These are phyloP conservation scores for Grigorovia humatica DNA, from an alignment of 805 yeast genomes.

Conservation along the genomic window DNA sequence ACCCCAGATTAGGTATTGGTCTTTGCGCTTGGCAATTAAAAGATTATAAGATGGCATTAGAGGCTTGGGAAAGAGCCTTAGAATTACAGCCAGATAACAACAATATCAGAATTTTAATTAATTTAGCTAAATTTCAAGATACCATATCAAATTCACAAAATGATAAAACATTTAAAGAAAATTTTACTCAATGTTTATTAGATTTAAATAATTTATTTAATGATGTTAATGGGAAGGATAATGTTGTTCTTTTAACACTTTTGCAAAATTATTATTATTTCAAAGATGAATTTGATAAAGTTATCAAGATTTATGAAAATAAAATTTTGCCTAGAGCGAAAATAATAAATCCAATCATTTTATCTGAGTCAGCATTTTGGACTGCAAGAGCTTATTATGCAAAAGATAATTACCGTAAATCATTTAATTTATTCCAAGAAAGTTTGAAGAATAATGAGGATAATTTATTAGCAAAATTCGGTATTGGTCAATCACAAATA, in stretches of 20 bases:
- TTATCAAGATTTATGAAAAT: slow-evolving; percentile 47
- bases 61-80: slow-evolving; percentile 74
- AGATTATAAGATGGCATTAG: slow-evolving; percentile 63
- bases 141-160: slow-evolving; percentile 40
- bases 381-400: slow-evolving; percentile 67
- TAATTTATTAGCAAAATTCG: slow-evolving; percentile 63
- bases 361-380: slow-evolving; percentile 72
- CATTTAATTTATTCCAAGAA: slow-evolving; percentile 64
- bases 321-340: slow-evolving; percentile 32
- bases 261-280: slow-evolving; percentile 67
- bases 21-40: slow-evolving; percentile 85
- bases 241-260: slow-evolving; percentile 54
- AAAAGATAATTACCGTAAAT: slow-evolving; percentile 48
- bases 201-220: slow-evolving; percentile 30
- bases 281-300: slow-evolving; percentile 47
- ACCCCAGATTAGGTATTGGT: slow-evolving; percentile 91
- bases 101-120: slow-evolving; percentile 55
- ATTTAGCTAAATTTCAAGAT: slow-evolving; percentile 58
- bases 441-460: slow-evolving; percentile 55
- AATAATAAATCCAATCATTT: slow-evolving; percentile 26
- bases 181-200: slow-evolving; percentile 50
- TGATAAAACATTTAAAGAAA: slow-evolving; percentile 46
- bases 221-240: slow-evolving; percentile 30
- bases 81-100: slow-evolving; percentile 52
- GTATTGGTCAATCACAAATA: slow-evolving; percentile 77